Evolutionary conservation across 768 basidiomycete species (phyloP).

Genomic region (Rhodotorula babjevae): DNA sequence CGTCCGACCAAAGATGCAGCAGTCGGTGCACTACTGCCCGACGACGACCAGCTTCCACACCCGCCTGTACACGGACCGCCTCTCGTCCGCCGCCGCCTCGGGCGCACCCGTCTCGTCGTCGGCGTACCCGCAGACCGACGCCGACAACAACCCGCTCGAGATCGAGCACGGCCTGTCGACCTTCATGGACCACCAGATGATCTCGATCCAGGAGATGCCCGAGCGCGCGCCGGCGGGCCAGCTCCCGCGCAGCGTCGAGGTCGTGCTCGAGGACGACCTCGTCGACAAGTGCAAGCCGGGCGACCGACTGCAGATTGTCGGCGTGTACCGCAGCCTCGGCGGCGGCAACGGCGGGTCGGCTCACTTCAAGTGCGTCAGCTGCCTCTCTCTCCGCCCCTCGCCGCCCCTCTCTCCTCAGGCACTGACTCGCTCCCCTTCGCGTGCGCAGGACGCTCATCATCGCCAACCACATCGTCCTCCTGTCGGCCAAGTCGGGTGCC

Average conservation of each 20-base stretch:
- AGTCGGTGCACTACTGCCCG: conserved; percentile 93
- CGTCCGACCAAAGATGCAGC: conserved; percentile 96
- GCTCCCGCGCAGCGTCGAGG: conserved; percentile 89
- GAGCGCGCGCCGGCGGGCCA: conserved; percentile 97
- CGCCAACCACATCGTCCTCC: conserved; percentile 88
- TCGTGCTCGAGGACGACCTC: conserved; percentile 90
- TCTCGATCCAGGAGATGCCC: conserved; percentile 99
- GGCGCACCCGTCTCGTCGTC: conserved; percentile 79
- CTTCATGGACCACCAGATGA: conserved; percentile 93
- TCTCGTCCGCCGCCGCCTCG: conserved; percentile 65
- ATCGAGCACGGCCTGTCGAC: conserved; percentile 88
- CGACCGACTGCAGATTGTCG: conserved; percentile 93
- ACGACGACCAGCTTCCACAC: conserved; percentile 75
- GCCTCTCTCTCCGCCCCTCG: no score
- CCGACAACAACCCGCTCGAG: conserved; percentile 76
- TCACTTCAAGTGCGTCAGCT: conserved; percentile 72
- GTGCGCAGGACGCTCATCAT: conserved; percentile 73
- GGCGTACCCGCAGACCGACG: conserved; percentile 84
- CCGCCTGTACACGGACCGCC: conserved; percentile 87
- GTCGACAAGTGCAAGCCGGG: conserved; percentile 98
- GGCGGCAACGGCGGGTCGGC: conserved; percentile 69
- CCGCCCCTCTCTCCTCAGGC: background rate
- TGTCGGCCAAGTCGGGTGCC: conserved; percentile 90
- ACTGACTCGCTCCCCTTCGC: background rate
- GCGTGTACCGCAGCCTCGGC: conserved; percentile 87